Evolutionary conservation across 768 basidiomycete species (phyloP).

Genomic region (Coprinopsis strossmayeri): DNA sequence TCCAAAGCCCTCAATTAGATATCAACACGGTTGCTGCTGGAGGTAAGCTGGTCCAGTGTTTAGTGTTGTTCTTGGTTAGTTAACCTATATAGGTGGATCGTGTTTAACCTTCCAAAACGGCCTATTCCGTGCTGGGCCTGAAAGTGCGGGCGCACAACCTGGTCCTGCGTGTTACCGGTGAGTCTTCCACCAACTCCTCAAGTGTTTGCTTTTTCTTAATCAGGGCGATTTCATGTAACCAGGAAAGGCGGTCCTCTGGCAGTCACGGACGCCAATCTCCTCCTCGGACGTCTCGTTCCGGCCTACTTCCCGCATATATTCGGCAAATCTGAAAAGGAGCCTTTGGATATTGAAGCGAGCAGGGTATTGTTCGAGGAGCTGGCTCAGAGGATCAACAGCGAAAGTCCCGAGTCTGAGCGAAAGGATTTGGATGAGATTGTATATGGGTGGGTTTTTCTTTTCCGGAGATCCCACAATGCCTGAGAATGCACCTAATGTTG

Average conservation of each 20-base stretch:
- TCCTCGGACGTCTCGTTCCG: conserved; percentile 83
- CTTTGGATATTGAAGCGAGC: conserved; percentile 73
- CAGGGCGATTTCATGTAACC: neutral
- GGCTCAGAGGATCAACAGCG: conserved; percentile 65
- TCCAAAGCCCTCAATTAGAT: conserved; percentile 89
- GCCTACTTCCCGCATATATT: conserved; percentile 96
- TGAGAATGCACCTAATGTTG: too few species aligned
- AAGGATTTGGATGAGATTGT: conserved; percentile 79
- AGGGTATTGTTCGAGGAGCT: conserved; percentile 59
- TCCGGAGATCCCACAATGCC: too few species aligned
- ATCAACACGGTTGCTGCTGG: conserved; percentile 97
- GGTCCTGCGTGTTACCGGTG: conserved; percentile 90
- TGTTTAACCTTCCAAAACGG: conserved; percentile 87
- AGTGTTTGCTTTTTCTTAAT: neutral
- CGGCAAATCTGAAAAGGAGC: conserved; percentile 81
- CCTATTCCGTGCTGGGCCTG: conserved; percentile 85
- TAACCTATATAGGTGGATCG: too few species aligned
- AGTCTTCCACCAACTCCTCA: conserved; percentile 11
- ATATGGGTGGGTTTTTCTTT: too few species aligned
- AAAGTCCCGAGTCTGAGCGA: conserved; percentile 17
- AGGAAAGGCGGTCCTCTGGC: conserved; percentile 91
- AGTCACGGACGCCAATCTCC: conserved; percentile 88
- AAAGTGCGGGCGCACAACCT: conserved; percentile 90
- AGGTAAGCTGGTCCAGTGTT: too few species aligned
- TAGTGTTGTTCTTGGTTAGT: too few species aligned